A percentile compares a stretch with the other conserved stretches of the same genome.
These are phyloP conservation scores for Knufia fluminis DNA, from an alignment of 2,329 filamentous ascomycete genomes.

Conservation along the genomic window DNA sequence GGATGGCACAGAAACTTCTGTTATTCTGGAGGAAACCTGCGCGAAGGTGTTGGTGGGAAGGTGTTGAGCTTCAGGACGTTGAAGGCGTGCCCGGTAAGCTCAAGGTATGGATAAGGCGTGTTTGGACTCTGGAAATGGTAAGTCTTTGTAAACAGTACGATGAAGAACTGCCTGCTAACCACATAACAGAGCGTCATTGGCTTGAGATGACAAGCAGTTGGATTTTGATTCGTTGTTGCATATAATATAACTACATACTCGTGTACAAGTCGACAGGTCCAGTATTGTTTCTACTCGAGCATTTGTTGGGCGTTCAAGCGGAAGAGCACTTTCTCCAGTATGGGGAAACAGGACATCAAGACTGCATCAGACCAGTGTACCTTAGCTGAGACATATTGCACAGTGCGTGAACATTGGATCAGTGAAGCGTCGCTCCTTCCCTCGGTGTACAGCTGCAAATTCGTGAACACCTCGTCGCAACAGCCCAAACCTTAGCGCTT, in stretches of 20 bases:
- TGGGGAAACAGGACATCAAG: too few species aligned
- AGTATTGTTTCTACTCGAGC: too few species aligned
- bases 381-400: too few species aligned
- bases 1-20: slow-evolving; percentile 96
- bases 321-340: not conserved
- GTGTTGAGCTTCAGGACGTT: slow-evolving; percentile 79
- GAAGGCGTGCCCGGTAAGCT: slow-evolving; percentile 84
- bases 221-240: not conserved
- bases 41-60: slow-evolving; percentile 97
- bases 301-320: slow-evolving; percentile 7
- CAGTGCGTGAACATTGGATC: too few species aligned
- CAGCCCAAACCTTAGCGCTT: too few species aligned
- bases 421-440: too few species aligned
- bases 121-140: slow-evolving; percentile 97
- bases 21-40: slow-evolving; percentile 98
- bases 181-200: slow-evolving; percentile 66
- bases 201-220: slow-evolving; percentile 48
- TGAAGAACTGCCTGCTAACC: slow-evolving; percentile 12
- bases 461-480: too few species aligned
- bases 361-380: too few species aligned
- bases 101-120: slow-evolving; percentile 96
- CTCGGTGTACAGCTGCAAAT: too few species aligned
- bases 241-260: too few species aligned
- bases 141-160: slow-evolving; percentile 21
- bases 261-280: too few species aligned